Conservation (phyloP, 768 basidiomycete genomes). For the Agaricus subrufescens region DNA sequence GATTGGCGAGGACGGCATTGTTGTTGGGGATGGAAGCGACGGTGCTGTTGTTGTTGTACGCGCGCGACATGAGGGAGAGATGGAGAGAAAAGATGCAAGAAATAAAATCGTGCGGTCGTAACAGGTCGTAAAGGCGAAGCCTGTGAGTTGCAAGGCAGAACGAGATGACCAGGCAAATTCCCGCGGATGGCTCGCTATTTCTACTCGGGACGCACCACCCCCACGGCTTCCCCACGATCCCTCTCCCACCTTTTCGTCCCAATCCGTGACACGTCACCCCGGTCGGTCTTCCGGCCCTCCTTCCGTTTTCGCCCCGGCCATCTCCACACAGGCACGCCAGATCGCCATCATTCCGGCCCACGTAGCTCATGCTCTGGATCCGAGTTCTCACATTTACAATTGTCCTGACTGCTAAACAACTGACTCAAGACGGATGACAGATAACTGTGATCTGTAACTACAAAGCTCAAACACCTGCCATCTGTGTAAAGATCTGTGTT, state of each 20-base stretch:
- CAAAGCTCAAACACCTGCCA: no score
- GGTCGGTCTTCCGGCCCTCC: neutral
- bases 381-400: neutral
- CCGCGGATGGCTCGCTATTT: constrained; percentile 11
- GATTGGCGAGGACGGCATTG: constrained; percentile 3
- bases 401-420: neutral
- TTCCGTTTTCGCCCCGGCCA: constrained; percentile 8
- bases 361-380: neutral
- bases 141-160: constrained; percentile 10
- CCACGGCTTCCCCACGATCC: constrained; percentile 10
- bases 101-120: constrained; percentile 46
- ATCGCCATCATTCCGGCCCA: neutral
- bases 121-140: constrained; percentile 43
- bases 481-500: no score
- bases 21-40: constrained; percentile 6
- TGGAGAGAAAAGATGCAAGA: constrained; percentile 36
- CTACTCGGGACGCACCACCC: constrained; percentile 9
- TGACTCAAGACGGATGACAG: no score
- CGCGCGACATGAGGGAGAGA: constrained; percentile 26
- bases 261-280: constrained; percentile 11
- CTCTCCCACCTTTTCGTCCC: constrained; percentile 8
- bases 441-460: no score
- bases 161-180: constrained; percentile 14
- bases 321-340: constrained; percentile 9
- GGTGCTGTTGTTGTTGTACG: constrained; percentile 11